phyloP scores from a whole-genome alignment of 139 green algal species.

The Protoeuglena noctilucae region DNA sequence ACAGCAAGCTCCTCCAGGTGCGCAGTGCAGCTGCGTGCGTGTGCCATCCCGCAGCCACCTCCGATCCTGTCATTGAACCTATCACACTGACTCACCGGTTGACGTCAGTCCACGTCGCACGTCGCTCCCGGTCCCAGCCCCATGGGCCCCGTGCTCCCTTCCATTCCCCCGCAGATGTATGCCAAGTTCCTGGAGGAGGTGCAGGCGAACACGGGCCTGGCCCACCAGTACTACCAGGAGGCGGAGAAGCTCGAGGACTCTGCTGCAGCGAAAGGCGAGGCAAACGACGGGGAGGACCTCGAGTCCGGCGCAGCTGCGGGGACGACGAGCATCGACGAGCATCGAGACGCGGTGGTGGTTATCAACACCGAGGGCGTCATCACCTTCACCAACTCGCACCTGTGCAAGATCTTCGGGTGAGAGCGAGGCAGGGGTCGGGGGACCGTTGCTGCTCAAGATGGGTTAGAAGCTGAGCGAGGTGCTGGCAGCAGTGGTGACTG shows the following conservation, averaged over 20 bases:
- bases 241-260: neutral
- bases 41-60: too few relatives aligned
- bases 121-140: too few relatives aligned
- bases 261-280: too few relatives aligned
- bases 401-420: neutral
- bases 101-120: too few relatives aligned
- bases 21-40: too few relatives aligned
- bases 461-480: too few relatives aligned
- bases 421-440: too few relatives aligned
- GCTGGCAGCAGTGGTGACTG: too few relatives aligned
- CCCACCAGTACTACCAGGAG: neutral
- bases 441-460: too few relatives aligned
- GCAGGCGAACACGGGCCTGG: neutral
- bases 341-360: neutral
- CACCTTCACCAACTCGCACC: neutral
- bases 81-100: too few relatives aligned
- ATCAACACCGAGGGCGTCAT: neutral
- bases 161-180: neutral
- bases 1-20: neutral
- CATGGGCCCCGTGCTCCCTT: too few relatives aligned
- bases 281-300: neutral
- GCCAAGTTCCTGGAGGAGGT: neutral
- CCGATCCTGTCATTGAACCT: too few relatives aligned
- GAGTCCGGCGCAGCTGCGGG: neutral
- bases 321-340: neutral